These are phyloP conservation scores for Ustilago esculenta DNA, from an alignment of 1,284 basidiomycete genomes.

Conservation along the genomic window DNA sequence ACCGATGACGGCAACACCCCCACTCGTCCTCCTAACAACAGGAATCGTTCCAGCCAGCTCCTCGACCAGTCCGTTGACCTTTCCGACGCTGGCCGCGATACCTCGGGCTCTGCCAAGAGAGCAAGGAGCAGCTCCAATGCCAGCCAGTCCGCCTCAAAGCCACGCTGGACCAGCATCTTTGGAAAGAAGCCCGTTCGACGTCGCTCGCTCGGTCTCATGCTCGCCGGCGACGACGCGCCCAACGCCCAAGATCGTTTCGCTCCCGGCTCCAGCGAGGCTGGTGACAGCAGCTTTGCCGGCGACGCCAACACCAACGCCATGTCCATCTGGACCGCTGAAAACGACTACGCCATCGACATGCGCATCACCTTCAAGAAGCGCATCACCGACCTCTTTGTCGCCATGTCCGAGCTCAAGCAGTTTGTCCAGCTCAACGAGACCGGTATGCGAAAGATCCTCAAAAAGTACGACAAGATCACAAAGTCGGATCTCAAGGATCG, in stretches of 20 bases:
- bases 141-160: slow-evolving; percentile 33
- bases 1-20: slow-evolving; percentile 19
- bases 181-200: slow-evolving; percentile 38
- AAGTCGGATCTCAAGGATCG: slow-evolving; percentile 83
- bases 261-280: slow-evolving; percentile 32
- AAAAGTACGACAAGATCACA: slow-evolving; percentile 98
- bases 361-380: slow-evolving; percentile 89
- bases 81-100: slow-evolving; percentile 24
- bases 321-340: slow-evolving; percentile 79
- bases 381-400: slow-evolving; percentile 86
- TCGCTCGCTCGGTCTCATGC: slow-evolving; percentile 48
- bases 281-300: slow-evolving; percentile 42
- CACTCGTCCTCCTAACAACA: slow-evolving; percentile 15
- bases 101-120: slow-evolving; percentile 21
- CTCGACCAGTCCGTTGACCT: slow-evolving; percentile 33
- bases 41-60: slow-evolving; percentile 38
- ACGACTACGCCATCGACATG: slow-evolving; percentile 86
- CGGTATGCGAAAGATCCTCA: slow-evolving; percentile 94
- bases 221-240: slow-evolving; percentile 17
- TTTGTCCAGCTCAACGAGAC: slow-evolving; percentile 93
- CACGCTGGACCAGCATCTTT: slow-evolving; percentile 48
- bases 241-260: slow-evolving; percentile 37
- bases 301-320: slow-evolving; percentile 43
- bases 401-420: slow-evolving; percentile 79
- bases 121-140: slow-evolving; percentile 40